These are phyloP conservation scores for Candida anutae DNA, from an alignment of 1,139 yeast genomes.

Conservation along the genomic window DNA sequence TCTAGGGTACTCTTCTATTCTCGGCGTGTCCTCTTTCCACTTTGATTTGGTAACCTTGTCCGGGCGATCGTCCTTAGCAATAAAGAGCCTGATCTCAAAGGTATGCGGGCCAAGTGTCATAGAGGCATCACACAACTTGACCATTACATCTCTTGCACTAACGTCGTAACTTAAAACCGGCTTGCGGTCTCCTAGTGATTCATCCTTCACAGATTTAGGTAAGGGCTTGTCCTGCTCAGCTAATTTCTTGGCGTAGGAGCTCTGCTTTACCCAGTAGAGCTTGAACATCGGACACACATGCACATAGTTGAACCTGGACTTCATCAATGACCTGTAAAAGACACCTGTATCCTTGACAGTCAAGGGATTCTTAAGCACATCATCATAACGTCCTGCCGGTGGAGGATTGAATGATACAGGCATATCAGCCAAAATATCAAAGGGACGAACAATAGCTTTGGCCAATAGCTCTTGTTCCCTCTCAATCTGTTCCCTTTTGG, in stretches of 20 bases:
- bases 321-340: slow-evolving; percentile 61
- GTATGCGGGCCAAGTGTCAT: slow-evolving; percentile 77
- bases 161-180: slow-evolving; percentile 40
- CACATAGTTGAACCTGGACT: slow-evolving; percentile 69
- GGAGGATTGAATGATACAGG: slow-evolving; percentile 63
- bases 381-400: slow-evolving; percentile 44
- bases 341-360: slow-evolving; percentile 70
- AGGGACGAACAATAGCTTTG: slow-evolving; percentile 48
- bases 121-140: slow-evolving; percentile 71
- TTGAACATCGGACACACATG: slow-evolving; percentile 65
- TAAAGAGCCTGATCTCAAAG: slow-evolving; percentile 69
- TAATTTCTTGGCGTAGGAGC: slow-evolving; percentile 37
- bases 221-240: slow-evolving; percentile 26
- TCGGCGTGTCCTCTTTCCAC: slow-evolving; percentile 1
- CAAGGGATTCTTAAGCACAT: slow-evolving; percentile 55
- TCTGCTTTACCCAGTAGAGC: slow-evolving; percentile 69
- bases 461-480: slow-evolving; percentile 38
- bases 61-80: slow-evolving; percentile 65
- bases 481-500: slow-evolving; percentile 42
- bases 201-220: slow-evolving; percentile 19
- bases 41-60: slow-evolving; percentile 14
- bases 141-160: slow-evolving; percentile 80
- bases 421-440: slow-evolving; percentile 58
- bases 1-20: slow-evolving; percentile 1
- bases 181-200: slow-evolving; percentile 19